Base-by-base conservation (phyloP, 106 monocot genomes). In the Phalaenopsis aphrodite region DNA sequence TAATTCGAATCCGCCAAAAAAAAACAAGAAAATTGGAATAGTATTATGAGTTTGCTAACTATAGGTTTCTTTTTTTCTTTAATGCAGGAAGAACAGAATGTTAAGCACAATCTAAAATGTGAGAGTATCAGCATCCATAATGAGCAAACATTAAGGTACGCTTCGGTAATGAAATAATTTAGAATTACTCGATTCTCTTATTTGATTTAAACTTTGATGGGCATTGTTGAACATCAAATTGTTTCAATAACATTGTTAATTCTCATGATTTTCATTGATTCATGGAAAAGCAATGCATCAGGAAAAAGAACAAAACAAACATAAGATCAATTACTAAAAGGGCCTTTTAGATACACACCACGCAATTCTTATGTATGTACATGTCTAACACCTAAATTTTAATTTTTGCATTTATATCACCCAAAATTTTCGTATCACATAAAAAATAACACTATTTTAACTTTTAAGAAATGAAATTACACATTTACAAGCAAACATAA, bases 11-110 rank as follows among this genome's bases (percentile, higher is more conserved):
- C 39, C 36, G 14, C 5, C 38, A 37, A 8, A 1, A 11, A 68
- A 37, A 68, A 39, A 45, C 43, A 17, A 4, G 43, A 45, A 74
- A 74, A 74, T 74, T 19, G 41, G 39, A 42, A 74, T 45, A 19
- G 3, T 19, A 43, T 45, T 41, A 30, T 69, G 74, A 41, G 4
- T 5, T 74, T 74, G 41, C 74, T 74, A 45, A 76, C 23, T 30
- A 69, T 52, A 12, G 52, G 3, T 12, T 1, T 52, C 24, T 68
- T 68, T 69, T 36, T 61, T 69, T 14, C 12, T 69, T 3, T 49
- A n/a, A 76, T 76, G 74, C 74, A 75, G 74, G 74, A 45, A 75
- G 74, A 45, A 75, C 6, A 45, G 43, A 75, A 45, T 45, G n/a
- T 42, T 5, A 75, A 75, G 43, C 17, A 75, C n/a, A 45, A 75